Evolutionary conservation across 2,329 filamentous ascomycete species (phyloP).

Genomic region (Penicillium olsonii): DNA sequence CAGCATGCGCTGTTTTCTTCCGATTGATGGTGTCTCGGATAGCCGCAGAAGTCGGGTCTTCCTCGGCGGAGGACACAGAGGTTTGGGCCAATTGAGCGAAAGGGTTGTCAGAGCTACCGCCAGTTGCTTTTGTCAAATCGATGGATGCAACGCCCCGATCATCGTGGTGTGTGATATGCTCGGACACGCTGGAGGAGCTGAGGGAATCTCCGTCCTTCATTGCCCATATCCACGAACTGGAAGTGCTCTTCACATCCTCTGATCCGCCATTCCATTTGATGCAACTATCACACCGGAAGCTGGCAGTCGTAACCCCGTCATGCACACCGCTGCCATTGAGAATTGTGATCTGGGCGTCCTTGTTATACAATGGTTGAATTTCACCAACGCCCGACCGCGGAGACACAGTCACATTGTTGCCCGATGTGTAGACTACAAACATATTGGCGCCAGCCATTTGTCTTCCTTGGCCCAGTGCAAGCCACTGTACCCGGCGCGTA

Average conservation of each 20-base stretch:
- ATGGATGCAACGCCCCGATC: constrained; percentile 20
- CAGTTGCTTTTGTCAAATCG: constrained; percentile 26
- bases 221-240: constrained; percentile 34
- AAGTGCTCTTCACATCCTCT: constrained; percentile 16
- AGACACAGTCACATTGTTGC: constrained; percentile 60
- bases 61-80: constrained; percentile 1
- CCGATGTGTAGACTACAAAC: constrained; percentile 58
- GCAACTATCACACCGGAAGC: constrained; percentile 48
- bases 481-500: constrained; percentile 55
- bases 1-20: constrained; percentile 27
- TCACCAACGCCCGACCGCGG: constrained; percentile 55
- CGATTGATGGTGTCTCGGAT: constrained; percentile 10
- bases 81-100: constrained; percentile 15
- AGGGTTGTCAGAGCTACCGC: constrained; percentile 19
- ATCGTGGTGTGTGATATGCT: constrained; percentile 27
- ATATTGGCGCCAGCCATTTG: constrained; percentile 59
- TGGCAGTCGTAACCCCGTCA: constrained; percentile 59
- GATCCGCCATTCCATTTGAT: constrained; percentile 21
- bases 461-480: constrained; percentile 58
- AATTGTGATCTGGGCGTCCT: constrained; percentile 52
- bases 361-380: constrained; percentile 50
- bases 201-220: constrained; percentile 25
- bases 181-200: constrained; percentile 20
- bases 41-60: constrained; percentile 2
- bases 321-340: constrained; percentile 61